These are phyloP conservation scores for Clarireedia paspali DNA, from an alignment of 2,329 filamentous ascomycete species.

Conservation along the genomic window DNA sequence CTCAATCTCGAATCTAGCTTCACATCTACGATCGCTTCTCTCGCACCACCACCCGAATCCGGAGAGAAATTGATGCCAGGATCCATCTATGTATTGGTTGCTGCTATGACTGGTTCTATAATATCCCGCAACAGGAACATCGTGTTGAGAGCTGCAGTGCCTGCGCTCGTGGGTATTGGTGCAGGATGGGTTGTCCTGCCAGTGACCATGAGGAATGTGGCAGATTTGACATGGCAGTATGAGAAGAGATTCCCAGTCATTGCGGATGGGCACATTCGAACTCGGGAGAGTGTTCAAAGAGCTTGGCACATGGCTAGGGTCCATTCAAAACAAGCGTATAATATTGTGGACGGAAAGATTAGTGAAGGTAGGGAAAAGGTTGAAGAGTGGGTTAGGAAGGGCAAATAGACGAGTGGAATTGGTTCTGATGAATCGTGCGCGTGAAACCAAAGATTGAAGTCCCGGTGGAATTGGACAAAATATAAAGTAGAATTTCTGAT, in stretches of 20 bases:
- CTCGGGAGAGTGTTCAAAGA: slow-evolving; percentile 60
- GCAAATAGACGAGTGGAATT: slow-evolving; percentile 31
- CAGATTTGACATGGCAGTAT: slow-evolving; percentile 81
- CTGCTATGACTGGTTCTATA: slow-evolving; percentile 92
- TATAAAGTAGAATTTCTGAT: no score
- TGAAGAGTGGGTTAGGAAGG: slow-evolving; percentile 88
- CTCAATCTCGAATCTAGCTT: slow-evolving; percentile 84
- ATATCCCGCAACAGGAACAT: slow-evolving; percentile 82
- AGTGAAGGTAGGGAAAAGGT: slow-evolving; percentile 65
- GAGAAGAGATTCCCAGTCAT: slow-evolving; percentile 82
- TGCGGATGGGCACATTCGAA: slow-evolving; percentile 69
- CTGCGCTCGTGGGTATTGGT: slow-evolving; percentile 71
- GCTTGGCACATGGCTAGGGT: slow-evolving; percentile 67
- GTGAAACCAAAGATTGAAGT: neutral
- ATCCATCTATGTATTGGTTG: slow-evolving; percentile 83
- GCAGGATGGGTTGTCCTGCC: slow-evolving; percentile 82
- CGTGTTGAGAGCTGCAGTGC: slow-evolving; percentile 67
- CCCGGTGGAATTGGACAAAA: neutral
- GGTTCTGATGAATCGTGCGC: neutral
- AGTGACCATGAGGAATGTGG: slow-evolving; percentile 82
- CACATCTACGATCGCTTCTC: slow-evolving; percentile 78
- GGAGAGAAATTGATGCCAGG: slow-evolving; percentile 88
- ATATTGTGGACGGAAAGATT: slow-evolving; percentile 75
- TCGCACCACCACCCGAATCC: slow-evolving; percentile 78
- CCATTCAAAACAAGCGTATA: slow-evolving; percentile 62